These are phyloP conservation scores for Dendrobium officinale DNA, from an alignment of 106 monocot genomes.

Conservation along the genomic window DNA sequence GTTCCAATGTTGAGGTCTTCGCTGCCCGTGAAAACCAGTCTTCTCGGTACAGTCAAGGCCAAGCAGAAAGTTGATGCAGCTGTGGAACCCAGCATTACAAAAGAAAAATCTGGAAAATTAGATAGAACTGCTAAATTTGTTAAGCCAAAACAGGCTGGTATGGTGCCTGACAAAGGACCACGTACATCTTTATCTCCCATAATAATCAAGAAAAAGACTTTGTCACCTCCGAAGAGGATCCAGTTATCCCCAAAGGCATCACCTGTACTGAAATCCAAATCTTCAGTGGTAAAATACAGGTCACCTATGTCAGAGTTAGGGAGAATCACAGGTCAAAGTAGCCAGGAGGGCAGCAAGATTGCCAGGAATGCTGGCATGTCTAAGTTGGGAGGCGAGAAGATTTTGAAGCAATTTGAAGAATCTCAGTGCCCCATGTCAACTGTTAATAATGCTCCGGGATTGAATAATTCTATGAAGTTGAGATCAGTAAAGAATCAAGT, in stretches of 20 bases:
- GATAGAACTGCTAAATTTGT: background rate
- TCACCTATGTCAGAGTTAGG: background rate
- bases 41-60: background rate
- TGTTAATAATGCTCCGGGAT: constrained; percentile 3
- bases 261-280: constrained; percentile 7
- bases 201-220: constrained; percentile 12
- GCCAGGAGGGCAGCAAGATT: constrained; percentile 13
- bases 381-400: constrained; percentile 8
- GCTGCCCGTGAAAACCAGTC: background rate
- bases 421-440: constrained; percentile 9
- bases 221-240: constrained; percentile 9
- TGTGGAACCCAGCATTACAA: background rate
- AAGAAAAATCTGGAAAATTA: background rate
- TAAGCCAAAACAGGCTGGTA: background rate
- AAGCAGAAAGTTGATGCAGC: constrained; percentile 13
- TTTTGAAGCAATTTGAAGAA: constrained; percentile 1
- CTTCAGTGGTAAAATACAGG: background rate
- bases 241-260: constrained; percentile 5
- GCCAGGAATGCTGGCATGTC: background rate
- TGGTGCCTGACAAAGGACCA: constrained; percentile 11
- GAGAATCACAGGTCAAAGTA: constrained; percentile 12
- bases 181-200: constrained; percentile 7
- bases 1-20: constrained; percentile 1
- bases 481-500: constrained; percentile 17
- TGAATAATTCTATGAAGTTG: constrained; percentile 8